A percentile compares a stretch with the other conserved stretches of the same genome.
phyloP scores from a whole-genome alignment of 106 monocot species.

The Acanthochlamys bracteata region DNA sequence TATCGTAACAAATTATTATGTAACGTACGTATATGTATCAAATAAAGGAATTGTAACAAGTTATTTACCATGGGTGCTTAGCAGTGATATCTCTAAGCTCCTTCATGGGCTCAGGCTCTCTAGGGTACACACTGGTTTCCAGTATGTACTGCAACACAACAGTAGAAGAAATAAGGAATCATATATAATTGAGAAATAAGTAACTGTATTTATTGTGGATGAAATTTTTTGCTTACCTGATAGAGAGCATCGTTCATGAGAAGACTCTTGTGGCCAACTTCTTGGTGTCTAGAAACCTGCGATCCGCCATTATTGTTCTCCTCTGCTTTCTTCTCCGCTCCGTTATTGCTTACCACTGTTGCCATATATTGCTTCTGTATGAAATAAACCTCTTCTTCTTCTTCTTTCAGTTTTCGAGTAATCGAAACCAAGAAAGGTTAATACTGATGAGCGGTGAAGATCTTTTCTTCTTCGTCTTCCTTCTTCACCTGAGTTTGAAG shows the following conservation, averaged over 20 bases:
- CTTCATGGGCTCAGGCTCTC: slow-evolving; percentile 15
- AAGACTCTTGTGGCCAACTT: slow-evolving; percentile 18
- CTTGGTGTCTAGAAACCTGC: slow-evolving; percentile 5
- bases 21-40: too few relatives aligned
- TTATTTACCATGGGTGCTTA: slow-evolving; percentile 11
- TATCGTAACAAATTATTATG: too few relatives aligned
- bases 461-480: too few relatives aligned
- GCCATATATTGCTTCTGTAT: not conserved
- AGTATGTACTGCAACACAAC: slow-evolving; percentile 11
- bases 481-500: too few relatives aligned
- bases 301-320: not conserved
- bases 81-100: slow-evolving; percentile 15
- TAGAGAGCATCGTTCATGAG: slow-evolving; percentile 15
- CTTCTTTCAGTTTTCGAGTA: not conserved
- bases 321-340: not conserved
- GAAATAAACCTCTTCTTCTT: not conserved
- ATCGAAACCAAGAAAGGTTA: too few relatives aligned
- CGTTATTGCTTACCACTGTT: not conserved
- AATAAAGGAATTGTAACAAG: too few relatives aligned
- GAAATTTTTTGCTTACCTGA: not conserved
- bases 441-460: too few relatives aligned
- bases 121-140: slow-evolving; percentile 17
- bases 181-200: too few relatives aligned
- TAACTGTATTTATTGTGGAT: not conserved
- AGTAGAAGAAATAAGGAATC: not conserved